Conservation (phyloP, 2,329 filamentous ascomycete species). For the Pseudocercospora eumusae region DNA sequence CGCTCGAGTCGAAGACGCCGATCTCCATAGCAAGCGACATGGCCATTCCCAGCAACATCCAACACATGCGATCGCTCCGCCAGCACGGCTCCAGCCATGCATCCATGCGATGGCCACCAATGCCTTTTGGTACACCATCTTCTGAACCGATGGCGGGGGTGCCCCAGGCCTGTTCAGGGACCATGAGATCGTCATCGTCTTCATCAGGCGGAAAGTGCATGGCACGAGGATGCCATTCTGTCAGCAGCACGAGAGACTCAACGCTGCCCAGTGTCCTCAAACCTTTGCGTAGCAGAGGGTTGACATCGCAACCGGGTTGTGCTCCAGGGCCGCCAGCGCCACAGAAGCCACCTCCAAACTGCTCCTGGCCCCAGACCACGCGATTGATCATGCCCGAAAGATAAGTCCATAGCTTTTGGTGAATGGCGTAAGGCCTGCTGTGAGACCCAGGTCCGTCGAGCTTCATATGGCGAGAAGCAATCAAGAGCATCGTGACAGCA, state of each 20-base stretch:
- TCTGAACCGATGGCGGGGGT: conserved; percentile 60
- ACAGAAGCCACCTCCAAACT: conserved; percentile 86
- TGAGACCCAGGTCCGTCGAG: conserved; percentile 77
- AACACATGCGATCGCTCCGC: conserved; percentile 89
- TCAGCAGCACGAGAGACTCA: conserved; percentile 89
- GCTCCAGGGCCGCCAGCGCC: conserved; percentile 59
- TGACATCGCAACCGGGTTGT: conserved; percentile 67
- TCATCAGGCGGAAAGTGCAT: conserved; percentile 83
- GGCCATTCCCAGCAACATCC: conserved; percentile 93
- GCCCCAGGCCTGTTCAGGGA: conserved; percentile 67
- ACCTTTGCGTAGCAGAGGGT: conserved; percentile 61
- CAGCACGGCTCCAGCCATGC: conserved; percentile 96
- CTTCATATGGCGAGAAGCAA: conserved; percentile 81
- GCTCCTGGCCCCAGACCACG: conserved; percentile 93
- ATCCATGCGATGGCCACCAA: conserved; percentile 82
- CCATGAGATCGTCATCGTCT: conserved; percentile 64
- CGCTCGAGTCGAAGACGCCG: conserved; percentile 90
- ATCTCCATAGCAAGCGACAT: conserved; percentile 90
- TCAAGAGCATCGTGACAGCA: conserved; percentile 85
- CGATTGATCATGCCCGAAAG: conserved; percentile 93
- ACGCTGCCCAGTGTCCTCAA: conserved; percentile 89
- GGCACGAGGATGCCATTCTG: conserved; percentile 94
- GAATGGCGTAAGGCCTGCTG: conserved; percentile 85
- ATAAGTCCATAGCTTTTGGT: conserved; percentile 93
- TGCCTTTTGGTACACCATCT: conserved; percentile 55